Evolutionary conservation across 129 eudicot genomes (phyloP).

Genomic region (Apium graveolens): DNA sequence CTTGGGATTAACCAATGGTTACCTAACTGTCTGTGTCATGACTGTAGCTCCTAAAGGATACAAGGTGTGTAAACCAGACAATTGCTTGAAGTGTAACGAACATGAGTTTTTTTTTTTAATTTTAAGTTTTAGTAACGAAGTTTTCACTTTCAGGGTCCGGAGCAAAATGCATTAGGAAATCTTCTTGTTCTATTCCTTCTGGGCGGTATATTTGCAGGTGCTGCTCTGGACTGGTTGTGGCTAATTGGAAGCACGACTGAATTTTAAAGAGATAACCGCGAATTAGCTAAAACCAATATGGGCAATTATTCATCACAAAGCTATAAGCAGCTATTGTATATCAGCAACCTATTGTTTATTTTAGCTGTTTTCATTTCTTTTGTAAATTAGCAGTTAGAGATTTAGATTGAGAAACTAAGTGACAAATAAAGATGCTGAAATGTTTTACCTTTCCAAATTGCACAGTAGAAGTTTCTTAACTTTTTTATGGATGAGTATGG

Average conservation of each 20-base stretch:
- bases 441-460: too few species aligned
- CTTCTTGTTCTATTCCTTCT: slow-evolving; percentile 50
- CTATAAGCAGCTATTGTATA: too few species aligned
- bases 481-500: too few species aligned
- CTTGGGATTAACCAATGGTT: slow-evolving; percentile 61
- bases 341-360: too few species aligned
- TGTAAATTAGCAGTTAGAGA: too few species aligned
- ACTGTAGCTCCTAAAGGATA: slow-evolving; percentile 60
- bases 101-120: not conserved
- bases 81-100: not conserved
- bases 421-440: too few species aligned
- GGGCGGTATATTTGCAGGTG: slow-evolving; percentile 58
- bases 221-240: slow-evolving; percentile 74
- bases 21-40: slow-evolving; percentile 67
- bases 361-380: too few species aligned
- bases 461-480: too few species aligned
- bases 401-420: too few species aligned
- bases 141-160: slow-evolving; percentile 50
- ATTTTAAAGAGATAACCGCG: not conserved
- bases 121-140: not conserved
- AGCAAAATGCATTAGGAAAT: slow-evolving; percentile 75
- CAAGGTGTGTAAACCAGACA: slow-evolving; percentile 32
- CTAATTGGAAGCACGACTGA: slow-evolving; percentile 27
- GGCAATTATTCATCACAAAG: too few species aligned
- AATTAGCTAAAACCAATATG: not conserved